A percentile compares a stretch with the other conserved stretches of the same genome.
These are phyloP conservation scores for Starmerella tilneyi DNA, from an alignment of 805 yeast species.

Conservation along the genomic window DNA sequence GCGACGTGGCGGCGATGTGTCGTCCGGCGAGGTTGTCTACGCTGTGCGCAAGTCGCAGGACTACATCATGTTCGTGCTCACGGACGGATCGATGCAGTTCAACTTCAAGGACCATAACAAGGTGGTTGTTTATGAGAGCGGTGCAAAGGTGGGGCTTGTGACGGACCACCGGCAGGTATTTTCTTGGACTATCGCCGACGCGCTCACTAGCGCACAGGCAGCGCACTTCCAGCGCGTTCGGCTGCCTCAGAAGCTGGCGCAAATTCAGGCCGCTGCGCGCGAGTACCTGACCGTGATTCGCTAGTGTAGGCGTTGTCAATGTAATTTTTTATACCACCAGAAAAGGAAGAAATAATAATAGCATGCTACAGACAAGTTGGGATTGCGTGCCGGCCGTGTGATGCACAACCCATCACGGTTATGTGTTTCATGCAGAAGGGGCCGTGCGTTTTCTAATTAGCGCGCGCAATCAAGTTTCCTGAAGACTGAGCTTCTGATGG, in stretches of 20 bases:
- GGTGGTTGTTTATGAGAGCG: constrained; percentile 65
- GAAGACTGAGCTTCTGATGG: too few relatives aligned
- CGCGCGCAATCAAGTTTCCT: too few relatives aligned
- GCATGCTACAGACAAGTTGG: too few relatives aligned
- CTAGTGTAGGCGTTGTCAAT: background rate
- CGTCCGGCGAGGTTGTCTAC: constrained; percentile 49
- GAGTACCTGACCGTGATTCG: constrained; percentile 11
- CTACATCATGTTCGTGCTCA: constrained; percentile 83
- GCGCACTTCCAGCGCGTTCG: constrained; percentile 18
- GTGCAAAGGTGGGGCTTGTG: constrained; percentile 67
- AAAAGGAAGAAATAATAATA: too few relatives aligned
- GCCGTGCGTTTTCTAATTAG: too few relatives aligned
- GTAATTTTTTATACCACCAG: background rate
- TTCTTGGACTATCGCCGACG: constrained; percentile 20
- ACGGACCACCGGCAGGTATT: constrained; percentile 29
- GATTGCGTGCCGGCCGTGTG: too few relatives aligned
- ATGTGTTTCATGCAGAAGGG: too few relatives aligned
- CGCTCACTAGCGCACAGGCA: constrained; percentile 12
- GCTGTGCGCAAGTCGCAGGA: constrained; percentile 70
- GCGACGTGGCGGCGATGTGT: constrained; percentile 39
- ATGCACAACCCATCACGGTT: too few relatives aligned
- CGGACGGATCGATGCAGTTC: constrained; percentile 86
- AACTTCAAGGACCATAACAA: constrained; percentile 94
- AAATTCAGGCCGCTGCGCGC: constrained; percentile 12
- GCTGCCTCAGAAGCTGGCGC: constrained; percentile 14